phyloP scores from a whole-genome alignment of 441 rosid species.

The Corymbia citriodora region DNA sequence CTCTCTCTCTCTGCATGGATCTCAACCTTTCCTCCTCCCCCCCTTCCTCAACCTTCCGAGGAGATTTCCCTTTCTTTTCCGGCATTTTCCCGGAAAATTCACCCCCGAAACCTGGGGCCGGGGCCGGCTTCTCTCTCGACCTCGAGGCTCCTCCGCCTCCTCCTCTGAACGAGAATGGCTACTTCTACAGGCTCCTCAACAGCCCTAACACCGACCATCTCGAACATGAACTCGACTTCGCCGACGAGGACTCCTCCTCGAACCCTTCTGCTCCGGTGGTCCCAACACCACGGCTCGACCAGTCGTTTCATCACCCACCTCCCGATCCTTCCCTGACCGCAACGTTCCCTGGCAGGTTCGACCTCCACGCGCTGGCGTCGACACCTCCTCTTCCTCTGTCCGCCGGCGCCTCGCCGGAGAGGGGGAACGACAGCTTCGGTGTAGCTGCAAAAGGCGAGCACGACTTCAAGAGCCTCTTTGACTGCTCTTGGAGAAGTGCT shows the following conservation, averaged over 20 bases:
- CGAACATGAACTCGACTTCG: background rate
- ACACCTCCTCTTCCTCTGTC: background rate
- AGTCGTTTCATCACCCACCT: background rate
- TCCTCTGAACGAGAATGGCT: background rate
- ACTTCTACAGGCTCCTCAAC: conserved; percentile 8
- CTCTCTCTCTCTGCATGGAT: conserved; percentile 33
- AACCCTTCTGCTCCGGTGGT: background rate
- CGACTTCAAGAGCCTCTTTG: background rate
- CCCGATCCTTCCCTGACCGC: background rate
- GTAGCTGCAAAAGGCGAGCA: background rate
- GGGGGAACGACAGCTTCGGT: background rate
- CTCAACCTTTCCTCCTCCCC: conserved; percentile 1
- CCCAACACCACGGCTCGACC: background rate
- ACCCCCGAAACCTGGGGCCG: conserved; percentile 12
- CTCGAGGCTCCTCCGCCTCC: background rate
- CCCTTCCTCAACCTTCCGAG: conserved; percentile 14
- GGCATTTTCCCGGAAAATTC: conserved; percentile 15
- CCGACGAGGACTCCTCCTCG: background rate
- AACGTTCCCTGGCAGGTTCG: background rate
- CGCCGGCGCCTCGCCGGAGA: background rate
- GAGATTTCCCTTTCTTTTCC: conserved; percentile 33
- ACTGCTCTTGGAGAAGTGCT: background rate
- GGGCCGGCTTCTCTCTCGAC: conserved; percentile 6
- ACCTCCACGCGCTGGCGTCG: background rate
- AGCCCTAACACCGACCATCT: background rate